phyloP scores from a whole-genome alignment of 441 rosid species.

The Theobroma grandiflorum region DNA sequence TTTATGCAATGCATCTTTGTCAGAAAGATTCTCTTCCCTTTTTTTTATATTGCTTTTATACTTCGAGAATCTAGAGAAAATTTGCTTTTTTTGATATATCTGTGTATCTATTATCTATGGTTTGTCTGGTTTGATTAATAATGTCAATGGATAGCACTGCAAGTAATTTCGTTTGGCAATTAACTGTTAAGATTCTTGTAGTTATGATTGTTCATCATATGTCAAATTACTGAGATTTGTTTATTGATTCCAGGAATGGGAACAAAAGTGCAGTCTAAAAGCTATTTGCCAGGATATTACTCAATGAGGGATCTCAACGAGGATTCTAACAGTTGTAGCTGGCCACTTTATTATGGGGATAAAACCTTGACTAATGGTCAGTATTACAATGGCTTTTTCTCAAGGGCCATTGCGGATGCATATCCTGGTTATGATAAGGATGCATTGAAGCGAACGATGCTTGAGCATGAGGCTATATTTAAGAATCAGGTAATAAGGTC shows the following conservation, averaged over 20 bases:
- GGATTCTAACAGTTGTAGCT: slow-evolving; percentile 78
- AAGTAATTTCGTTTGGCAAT: not conserved
- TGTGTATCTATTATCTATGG: not conserved
- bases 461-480: slow-evolving; percentile 88
- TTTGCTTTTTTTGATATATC: not conserved
- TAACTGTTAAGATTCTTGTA: not conserved
- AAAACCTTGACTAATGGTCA: slow-evolving; percentile 62
- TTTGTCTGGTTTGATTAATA: not conserved
- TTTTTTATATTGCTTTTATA: not conserved
- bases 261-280: slow-evolving; percentile 81
- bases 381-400: slow-evolving; percentile 59
- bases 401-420: slow-evolving; percentile 57
- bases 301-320: slow-evolving; percentile 91
- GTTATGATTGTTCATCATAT: not conserved
- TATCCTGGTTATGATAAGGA: slow-evolving; percentile 66
- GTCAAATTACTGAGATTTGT: slow-evolving; percentile 21
- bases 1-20: not conserved
- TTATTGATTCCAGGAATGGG: slow-evolving; percentile 73
- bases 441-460: slow-evolving; percentile 75
- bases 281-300: slow-evolving; percentile 66
- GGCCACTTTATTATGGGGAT: slow-evolving; percentile 72
- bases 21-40: not conserved
- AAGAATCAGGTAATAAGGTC: slow-evolving; percentile 72
- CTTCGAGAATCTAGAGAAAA: not conserved
- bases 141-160: not conserved